Conservation (phyloP, 2,329 filamentous ascomycete genomes). For the Westerdykella ornata region DNA sequence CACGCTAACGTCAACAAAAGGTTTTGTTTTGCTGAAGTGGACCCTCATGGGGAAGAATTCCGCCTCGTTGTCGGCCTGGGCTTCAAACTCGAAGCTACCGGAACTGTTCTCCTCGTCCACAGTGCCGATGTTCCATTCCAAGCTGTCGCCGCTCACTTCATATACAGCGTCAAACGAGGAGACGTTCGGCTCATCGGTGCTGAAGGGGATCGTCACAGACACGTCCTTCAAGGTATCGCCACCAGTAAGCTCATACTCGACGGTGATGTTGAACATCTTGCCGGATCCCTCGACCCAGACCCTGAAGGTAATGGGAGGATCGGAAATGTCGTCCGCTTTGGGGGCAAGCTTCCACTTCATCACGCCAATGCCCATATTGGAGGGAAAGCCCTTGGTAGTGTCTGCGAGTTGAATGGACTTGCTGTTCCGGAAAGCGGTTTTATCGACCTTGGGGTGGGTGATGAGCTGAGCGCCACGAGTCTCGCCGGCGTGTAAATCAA, state of each 20-base stretch:
- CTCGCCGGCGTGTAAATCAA: constrained; percentile 68
- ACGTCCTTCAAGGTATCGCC: constrained; percentile 75
- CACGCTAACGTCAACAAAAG: constrained; percentile 91
- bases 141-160: constrained; percentile 82
- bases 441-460: constrained; percentile 95
- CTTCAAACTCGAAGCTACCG: constrained; percentile 93
- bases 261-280: constrained; percentile 78
- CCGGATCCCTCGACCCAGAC: constrained; percentile 93
- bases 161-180: constrained; percentile 93
- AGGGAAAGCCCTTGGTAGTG: constrained; percentile 77
- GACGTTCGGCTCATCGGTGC: constrained; percentile 75
- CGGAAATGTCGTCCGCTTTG: constrained; percentile 69
- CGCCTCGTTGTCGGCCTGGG: constrained; percentile 75
- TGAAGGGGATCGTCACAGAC: constrained; percentile 78
- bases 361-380: constrained; percentile 88
- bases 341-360: constrained; percentile 85
- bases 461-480: constrained; percentile 85
- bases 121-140: constrained; percentile 89
- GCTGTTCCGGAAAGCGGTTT: constrained; percentile 71
- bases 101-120: constrained; percentile 75
- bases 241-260: constrained; percentile 91
- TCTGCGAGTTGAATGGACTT: constrained; percentile 89
- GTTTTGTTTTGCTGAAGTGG: constrained; percentile 75
- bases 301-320: constrained; percentile 90
- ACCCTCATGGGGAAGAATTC: constrained; percentile 98